Evolutionary conservation across 2,329 filamentous ascomycete species (phyloP).

Genomic region (Sporothrix dimorphospora): DNA sequence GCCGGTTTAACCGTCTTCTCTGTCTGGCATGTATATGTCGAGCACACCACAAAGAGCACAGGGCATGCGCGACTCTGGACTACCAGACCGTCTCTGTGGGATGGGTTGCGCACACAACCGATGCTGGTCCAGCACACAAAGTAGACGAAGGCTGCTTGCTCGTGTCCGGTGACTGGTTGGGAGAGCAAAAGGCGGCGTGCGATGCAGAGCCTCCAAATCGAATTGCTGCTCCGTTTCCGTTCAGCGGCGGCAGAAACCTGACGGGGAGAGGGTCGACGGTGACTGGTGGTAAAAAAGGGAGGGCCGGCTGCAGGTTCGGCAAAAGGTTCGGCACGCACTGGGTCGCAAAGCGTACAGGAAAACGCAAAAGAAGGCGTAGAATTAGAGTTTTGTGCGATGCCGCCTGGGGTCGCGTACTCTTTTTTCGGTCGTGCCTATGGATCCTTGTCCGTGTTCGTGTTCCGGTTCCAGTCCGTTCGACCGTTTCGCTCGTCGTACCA

Average conservation of each 20-base stretch:
- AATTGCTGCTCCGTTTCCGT: background rate
- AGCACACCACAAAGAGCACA: background rate
- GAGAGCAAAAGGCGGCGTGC: background rate
- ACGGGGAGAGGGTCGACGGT: background rate
- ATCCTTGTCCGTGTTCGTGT: background rate
- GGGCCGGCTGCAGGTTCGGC: constrained; percentile 1
- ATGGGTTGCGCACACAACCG: background rate
- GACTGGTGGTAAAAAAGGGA: constrained; percentile 4
- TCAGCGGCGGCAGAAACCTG: background rate
- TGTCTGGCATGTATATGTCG: background rate
- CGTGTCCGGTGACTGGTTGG: background rate
- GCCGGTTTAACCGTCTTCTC: background rate
- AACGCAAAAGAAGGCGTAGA: background rate
- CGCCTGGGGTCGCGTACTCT: constrained; percentile 1
- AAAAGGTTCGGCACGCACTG: background rate
- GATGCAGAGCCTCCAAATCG: background rate
- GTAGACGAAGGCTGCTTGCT: background rate
- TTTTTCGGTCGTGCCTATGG: background rate
- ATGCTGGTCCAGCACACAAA: background rate
- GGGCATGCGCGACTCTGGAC: constrained; percentile 2
- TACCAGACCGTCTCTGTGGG: background rate
- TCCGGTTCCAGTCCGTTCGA: constrained; percentile 13
- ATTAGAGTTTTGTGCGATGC: constrained; percentile 5
- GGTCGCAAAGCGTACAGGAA: background rate
- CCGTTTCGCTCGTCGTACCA: constrained; percentile 6